Base-by-base conservation (phyloP, 1,284 basidiomycete species). In the Afroboletus lepidellus region DNA sequence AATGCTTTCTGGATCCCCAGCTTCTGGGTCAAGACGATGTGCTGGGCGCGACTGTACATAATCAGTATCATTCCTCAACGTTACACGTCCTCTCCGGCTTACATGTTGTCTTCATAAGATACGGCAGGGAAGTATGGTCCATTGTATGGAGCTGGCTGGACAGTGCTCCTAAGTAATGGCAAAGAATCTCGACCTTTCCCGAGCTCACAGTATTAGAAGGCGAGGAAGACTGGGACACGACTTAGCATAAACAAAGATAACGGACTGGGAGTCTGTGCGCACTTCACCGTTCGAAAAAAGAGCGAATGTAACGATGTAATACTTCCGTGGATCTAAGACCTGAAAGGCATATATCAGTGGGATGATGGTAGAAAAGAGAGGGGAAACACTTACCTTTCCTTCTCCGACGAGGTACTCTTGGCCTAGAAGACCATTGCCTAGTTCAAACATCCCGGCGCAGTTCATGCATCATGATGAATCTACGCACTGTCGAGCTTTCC, bases 91-190 rank as follows among this genome's bases (percentile, higher is more conserved):
- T n/a, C n/a, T 21, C 27, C 16, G 16, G 50, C 77, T 69, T 51
- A 81, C 81, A 83, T 75, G 56, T 84, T 84, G 54, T 84, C 82
- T 59, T 79, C 77, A 57, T 84, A 84, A 32, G 75, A 74, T 4
- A 78, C 67, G 8, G 67, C 62, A 8, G 77, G 77, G 51, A 79
- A 79, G 55, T 74, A 75, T 9, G 74, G 74, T 0, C 78, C 77
- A 46, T 77, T 77, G 58, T 75, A 76, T 0, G 77, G 77, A 13
- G 61, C 57, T 18, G 76, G 72, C 76, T 78, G n/a, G 25, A 46
- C 25, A 51, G n/a, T 34, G 20, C 3, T 16, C 11, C 25, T 61
- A 13, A 61, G 37, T 2, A 30, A 23, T 33, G 21, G 18, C 27
- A 38, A 21, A 30, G 12, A 27, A 33, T 5, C 16, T 30, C 3